Percentiles rank a stretch among this genome's conserved stretches.
Evolutionary conservation across 805 yeast genomes (phyloP).

Genomic region (Saturnispora galanensis): DNA sequence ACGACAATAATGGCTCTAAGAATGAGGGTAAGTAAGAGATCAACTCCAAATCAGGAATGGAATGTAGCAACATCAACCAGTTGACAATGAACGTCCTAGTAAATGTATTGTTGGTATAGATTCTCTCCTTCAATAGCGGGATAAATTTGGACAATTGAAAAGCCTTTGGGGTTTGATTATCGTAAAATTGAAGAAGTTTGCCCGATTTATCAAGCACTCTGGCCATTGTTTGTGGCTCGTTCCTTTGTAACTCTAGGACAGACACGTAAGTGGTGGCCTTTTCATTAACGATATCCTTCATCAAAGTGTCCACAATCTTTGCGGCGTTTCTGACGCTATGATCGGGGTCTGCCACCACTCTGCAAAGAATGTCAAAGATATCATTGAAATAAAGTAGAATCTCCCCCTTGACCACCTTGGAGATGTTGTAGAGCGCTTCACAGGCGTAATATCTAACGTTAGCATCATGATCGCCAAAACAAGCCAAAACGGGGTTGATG

Average conservation of each 20-base stretch:
- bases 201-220: slow-evolving; percentile 44
- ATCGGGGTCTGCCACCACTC: slow-evolving; percentile 83
- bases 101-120: slow-evolving; percentile 86
- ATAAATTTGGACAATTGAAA: slow-evolving; percentile 82
- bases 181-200: slow-evolving; percentile 48
- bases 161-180: slow-evolving; percentile 51
- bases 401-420: slow-evolving; percentile 95
- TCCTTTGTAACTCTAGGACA: slow-evolving; percentile 35
- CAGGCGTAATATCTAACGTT: slow-evolving; percentile 95
- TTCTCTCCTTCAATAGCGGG: slow-evolving; percentile 83
- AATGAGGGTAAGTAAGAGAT: slow-evolving; percentile 84
- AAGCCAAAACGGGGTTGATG: slow-evolving; percentile 86
- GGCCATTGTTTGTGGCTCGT: slow-evolving; percentile 29
- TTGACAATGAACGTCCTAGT: slow-evolving; percentile 86
- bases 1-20: slow-evolving; percentile 71
- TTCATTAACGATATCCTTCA: slow-evolving; percentile 92
- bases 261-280: slow-evolving; percentile 84
- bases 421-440: slow-evolving; percentile 89
- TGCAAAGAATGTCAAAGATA: slow-evolving; percentile 85
- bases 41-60: slow-evolving; percentile 84
- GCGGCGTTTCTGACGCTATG: slow-evolving; percentile 92
- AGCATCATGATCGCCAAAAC: slow-evolving; percentile 96
- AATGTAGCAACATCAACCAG: slow-evolving; percentile 88
- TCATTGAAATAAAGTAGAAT: slow-evolving; percentile 86
- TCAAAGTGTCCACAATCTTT: slow-evolving; percentile 77